A percentile compares a stretch with the other conserved stretches of the same genome.
Conservation (phyloP, 139 green algal genomes). For the Chlorella sp. region DNA sequence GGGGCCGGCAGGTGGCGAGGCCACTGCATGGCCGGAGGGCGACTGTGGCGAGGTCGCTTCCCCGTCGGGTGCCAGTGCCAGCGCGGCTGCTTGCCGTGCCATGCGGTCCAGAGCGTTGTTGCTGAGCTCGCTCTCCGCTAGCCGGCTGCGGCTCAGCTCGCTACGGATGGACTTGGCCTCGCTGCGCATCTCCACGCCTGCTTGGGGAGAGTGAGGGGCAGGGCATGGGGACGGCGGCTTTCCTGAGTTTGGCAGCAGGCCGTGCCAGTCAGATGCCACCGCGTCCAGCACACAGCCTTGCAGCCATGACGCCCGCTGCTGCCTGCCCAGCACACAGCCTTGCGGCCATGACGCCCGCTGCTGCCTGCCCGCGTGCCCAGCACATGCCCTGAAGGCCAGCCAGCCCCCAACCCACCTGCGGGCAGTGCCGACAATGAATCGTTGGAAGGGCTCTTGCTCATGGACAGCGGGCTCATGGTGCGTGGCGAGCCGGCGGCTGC, state of each 20-base stretch:
- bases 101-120: background rate
- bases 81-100: background rate
- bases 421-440: constrained; percentile 28
- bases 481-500: background rate
- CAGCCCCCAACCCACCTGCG: background rate
- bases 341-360: no score
- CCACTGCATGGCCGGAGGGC: background rate
- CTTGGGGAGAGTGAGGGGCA: background rate
- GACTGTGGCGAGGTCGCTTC: background rate
- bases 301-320: no score
- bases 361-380: no score
- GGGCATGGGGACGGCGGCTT: background rate
- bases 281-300: no score
- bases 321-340: no score
- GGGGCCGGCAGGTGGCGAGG: background rate
- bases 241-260: no score
- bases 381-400: no score
- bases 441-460: constrained; percentile 33
- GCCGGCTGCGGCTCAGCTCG: constrained; percentile 2
- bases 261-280: no score
- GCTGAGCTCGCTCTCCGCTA: constrained; percentile 11
- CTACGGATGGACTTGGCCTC: constrained; percentile 8
- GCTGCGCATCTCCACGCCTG: constrained; percentile 11
- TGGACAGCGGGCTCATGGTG: background rate
- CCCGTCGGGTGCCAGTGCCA: background rate